Evolutionary conservation across 768 basidiomycete genomes (phyloP).

Genomic region (Sarcomyxa edulis): DNA sequence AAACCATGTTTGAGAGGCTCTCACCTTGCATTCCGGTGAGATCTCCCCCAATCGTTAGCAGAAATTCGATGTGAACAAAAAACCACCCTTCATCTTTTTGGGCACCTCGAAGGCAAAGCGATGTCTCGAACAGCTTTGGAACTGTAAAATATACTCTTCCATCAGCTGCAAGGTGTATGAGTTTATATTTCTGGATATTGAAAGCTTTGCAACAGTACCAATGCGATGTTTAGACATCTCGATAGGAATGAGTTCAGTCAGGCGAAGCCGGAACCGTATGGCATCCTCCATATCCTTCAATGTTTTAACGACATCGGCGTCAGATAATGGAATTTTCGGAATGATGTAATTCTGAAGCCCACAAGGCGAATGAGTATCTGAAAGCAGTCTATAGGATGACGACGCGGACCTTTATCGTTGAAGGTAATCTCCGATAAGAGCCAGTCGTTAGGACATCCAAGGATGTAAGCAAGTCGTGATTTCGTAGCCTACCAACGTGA

Average conservation of each 20-base stretch:
- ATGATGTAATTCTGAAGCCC: conserved; percentile 59
- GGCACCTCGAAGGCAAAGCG: conserved; percentile 69
- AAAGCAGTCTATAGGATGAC: conserved; percentile 8
- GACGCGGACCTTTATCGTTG: conserved; percentile 66
- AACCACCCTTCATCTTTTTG: conserved; percentile 79
- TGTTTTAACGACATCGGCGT: conserved; percentile 59
- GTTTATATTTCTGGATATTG: no score
- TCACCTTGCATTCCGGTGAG: conserved; percentile 66
- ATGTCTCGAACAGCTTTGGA: conserved; percentile 66
- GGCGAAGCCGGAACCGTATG: conserved; percentile 74
- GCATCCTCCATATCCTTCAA: conserved; percentile 70
- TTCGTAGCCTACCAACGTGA: conserved; percentile 59
- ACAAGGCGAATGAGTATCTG: neutral
- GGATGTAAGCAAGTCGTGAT: conserved; percentile 91
- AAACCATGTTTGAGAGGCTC: neutral
- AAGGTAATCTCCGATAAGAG: conserved; percentile 79
- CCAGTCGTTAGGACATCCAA: conserved; percentile 85
- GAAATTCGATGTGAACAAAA: conserved; percentile 72
- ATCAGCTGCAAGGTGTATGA: conserved; percentile 48
- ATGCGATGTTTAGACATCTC: conserved; percentile 75
- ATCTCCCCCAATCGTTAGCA: conserved; percentile 70
- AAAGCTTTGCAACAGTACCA: no score
- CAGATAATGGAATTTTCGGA: conserved; percentile 60
- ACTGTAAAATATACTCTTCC: conserved; percentile 79
- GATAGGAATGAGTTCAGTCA: conserved; percentile 74